phyloP scores from a whole-genome alignment of 352 stramenopile species.

The Phytophthora litchii region DNA sequence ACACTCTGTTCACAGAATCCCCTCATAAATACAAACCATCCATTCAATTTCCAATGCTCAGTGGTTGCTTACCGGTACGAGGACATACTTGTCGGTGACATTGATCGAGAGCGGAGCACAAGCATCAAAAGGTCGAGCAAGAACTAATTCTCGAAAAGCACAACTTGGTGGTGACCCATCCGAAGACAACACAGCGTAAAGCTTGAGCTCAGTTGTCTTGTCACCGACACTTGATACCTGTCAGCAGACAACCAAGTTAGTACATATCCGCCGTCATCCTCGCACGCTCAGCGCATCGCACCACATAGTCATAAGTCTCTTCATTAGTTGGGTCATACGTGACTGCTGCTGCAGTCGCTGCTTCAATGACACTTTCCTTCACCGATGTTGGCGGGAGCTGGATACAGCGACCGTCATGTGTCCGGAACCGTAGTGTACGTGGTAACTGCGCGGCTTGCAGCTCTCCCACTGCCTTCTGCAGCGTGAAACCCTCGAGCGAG shows the following conservation, averaged over 20 bases:
- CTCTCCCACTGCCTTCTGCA: conserved; percentile 47
- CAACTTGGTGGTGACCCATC: conserved; percentile 64
- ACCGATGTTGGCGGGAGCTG: conserved; percentile 7
- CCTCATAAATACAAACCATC: background rate
- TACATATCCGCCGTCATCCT: background rate
- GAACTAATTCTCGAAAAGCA: conserved; percentile 50
- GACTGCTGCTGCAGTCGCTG: conserved; percentile 16
- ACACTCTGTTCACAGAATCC: conserved; percentile 35
- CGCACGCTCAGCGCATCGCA: conserved; percentile 17
- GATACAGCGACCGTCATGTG: conserved; percentile 55
- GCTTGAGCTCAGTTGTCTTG: conserved; percentile 45
- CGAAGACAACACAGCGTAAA: conserved; percentile 65
- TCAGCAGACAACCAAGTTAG: conserved; percentile 1
- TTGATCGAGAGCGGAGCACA: conserved; percentile 54
- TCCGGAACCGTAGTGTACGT: conserved; percentile 64
- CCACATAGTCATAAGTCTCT: conserved; percentile 56
- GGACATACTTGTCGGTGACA: conserved; percentile 57
- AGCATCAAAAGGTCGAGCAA: conserved; percentile 61
- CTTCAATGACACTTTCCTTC: conserved; percentile 27
- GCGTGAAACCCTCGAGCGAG: conserved; percentile 36
- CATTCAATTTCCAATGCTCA: background rate
- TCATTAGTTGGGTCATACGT: conserved; percentile 18
- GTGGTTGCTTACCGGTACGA: conserved; percentile 51
- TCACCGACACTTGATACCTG: conserved; percentile 56
- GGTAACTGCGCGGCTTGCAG: conserved; percentile 48